Base-by-base conservation (phyloP, 2,329 filamentous ascomycete genomes). In the Tolypocladium pustulatum region DNA sequence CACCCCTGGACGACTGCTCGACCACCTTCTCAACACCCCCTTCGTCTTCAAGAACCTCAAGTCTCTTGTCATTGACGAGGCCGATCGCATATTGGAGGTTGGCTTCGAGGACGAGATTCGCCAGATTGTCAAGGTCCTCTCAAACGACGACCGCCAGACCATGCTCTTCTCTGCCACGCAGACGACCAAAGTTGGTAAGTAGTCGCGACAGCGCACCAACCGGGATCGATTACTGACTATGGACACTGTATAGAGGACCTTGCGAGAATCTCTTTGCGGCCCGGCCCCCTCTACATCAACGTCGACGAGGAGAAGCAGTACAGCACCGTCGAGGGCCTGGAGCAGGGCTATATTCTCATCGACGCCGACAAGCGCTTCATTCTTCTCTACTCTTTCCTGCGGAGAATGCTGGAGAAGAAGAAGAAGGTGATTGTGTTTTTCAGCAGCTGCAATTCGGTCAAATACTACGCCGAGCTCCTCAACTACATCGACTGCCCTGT, bases 351-450 rank as follows among this genome's bases (percentile, higher is more conserved):
- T 71, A 89, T 97, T 25, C 80, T 97, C 59, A 96, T 92, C 75
- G 91, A 97, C 61, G 88, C 90, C 6, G 92, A 97, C 73, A 91
- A 93, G 76, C 88, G 94, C 30, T 99, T 99, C 79, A 79, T 96
- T 40, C 80, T 99, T 27, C 83, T 99, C 30, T 97, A 96, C 77
- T 93, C 90, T 0, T 97, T 99, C 78, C 79, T 99, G 54, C 94
- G 95, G 77, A 86, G 89, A 65, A 75, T 71, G 69, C 65, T 70
- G 62, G 91, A 96, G 75, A 80, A 89, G 58, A 93, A 92, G 81
- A 97, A 97, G 75, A 97, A 97, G 82, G 89, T 96, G 62, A 96
- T 97, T 70, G 92, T 97, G 61, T 97, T 97, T 79, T 91, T 97
- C 76, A 91, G 87, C 65, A 91, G 87, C 69, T 96, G 91, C 73